Base-by-base conservation (phyloP, 441 rosid genomes). In the Codiaeum variegatum region DNA sequence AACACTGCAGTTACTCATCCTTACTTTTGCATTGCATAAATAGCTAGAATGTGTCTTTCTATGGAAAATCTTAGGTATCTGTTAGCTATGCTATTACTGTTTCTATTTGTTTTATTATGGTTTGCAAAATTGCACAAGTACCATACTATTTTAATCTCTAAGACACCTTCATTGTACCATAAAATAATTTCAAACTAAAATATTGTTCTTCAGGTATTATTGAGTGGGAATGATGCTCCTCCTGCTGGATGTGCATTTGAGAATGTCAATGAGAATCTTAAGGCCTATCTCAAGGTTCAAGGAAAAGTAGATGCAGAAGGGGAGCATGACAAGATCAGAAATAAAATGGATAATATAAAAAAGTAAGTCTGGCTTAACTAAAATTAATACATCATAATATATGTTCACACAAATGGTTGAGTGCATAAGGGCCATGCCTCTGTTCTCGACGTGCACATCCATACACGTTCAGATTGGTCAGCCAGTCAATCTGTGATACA, bases 211-310 rank as follows among this genome's bases (percentile, higher is more conserved):
- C 85, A 91, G 98, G 97, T 95, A 75, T 71, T 92, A 66, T 71
- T 79, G 64, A 83, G 86, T 44, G 92, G 84, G 68, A 80, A 65
- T 75, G 93, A 94, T 80, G 87, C 46, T 63, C 92, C 94, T 68
- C 98, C 97, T 10, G 77, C 79, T 49, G 90, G 88, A 71, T 91
- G 96, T 83, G 88, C 91, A 2, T 87, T 95, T 54, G 93, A 90
- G 87, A 90, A 87, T 7, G 95, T 92, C 16, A 88, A 93, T 23
- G 98, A 90, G 80, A 86, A 87, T 81, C 88, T 94, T 62, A 85
- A 80, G 75, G 90, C 91, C 38, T 92, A 94, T 84, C 91, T 94
- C 1, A 78, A 87, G 86, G 94, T 84, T 67, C 83, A 88, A 28
- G 94, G 97, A 66, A 76, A 84, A 67, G 81, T 91, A 18, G 85